Percentiles rank a stretch among this genome's conserved stretches.
phyloP scores from a whole-genome alignment of 2,329 filamentous ascomycete genomes.

The Penicillium rolfsii region DNA sequence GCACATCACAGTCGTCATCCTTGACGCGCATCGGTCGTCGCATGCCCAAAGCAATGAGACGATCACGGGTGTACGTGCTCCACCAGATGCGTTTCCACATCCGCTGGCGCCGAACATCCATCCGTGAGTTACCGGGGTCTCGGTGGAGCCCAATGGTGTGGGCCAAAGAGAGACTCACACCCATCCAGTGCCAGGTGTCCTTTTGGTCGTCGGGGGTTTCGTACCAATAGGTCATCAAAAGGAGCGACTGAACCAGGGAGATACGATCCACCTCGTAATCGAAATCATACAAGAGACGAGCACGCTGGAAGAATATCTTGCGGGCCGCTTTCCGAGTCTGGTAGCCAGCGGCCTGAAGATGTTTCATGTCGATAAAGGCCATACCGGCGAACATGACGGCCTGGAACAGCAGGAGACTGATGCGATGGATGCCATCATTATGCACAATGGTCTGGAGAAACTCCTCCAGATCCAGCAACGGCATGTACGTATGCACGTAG shows the following conservation, averaged over 20 bases:
- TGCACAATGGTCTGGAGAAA: slow-evolving; percentile 61
- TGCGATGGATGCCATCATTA: slow-evolving; percentile 70
- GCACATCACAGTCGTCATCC: slow-evolving; percentile 89
- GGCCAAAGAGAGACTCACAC: slow-evolving; percentile 86
- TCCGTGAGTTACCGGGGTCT: slow-evolving; percentile 76
- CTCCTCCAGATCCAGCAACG: slow-evolving; percentile 71
- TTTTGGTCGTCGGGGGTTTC: slow-evolving; percentile 96
- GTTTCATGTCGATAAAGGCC: slow-evolving; percentile 81
- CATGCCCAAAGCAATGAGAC: slow-evolving; percentile 91
- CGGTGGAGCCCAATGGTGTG: slow-evolving; percentile 93
- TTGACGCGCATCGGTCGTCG: slow-evolving; percentile 89
- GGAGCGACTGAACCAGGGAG: slow-evolving; percentile 80
- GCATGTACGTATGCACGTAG: slow-evolving; percentile 94
- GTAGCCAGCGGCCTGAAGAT: slow-evolving; percentile 77
- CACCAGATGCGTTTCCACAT: slow-evolving; percentile 98
- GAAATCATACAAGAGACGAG: slow-evolving; percentile 89
- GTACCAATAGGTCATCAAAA: slow-evolving; percentile 97
- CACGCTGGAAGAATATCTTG: slow-evolving; percentile 86
- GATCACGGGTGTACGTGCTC: slow-evolving; percentile 95
- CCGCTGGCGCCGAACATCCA: slow-evolving; percentile 73
- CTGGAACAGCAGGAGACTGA: slow-evolving; percentile 88
- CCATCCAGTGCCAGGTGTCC: slow-evolving; percentile 99
- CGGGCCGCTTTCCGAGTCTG: slow-evolving; percentile 76
- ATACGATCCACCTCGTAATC: slow-evolving; percentile 92
- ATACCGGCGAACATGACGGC: slow-evolving; percentile 93